Evolutionary conservation across 1,284 basidiomycete genomes (phyloP).

Genomic region (Laetiporus sulphureus): DNA sequence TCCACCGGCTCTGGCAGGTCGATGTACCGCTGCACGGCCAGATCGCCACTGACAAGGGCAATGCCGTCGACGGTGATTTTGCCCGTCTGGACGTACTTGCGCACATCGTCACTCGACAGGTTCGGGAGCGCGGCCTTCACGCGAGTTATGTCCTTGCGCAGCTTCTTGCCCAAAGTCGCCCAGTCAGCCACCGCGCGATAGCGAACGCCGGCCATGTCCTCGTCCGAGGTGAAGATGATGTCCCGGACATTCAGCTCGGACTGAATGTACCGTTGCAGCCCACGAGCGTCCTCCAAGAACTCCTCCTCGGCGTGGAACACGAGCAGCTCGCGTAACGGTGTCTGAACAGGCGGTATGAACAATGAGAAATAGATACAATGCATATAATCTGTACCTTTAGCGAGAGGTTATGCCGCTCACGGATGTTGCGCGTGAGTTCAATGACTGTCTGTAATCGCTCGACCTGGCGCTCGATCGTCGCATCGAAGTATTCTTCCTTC

Average conservation of each 20-base stretch:
- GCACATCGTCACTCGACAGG: conserved; percentile 81
- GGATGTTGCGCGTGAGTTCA: conserved; percentile 84
- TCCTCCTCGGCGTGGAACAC: conserved; percentile 88
- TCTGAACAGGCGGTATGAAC: conserved; percentile 45
- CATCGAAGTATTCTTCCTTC: conserved; percentile 94
- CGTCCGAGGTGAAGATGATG: conserved; percentile 86
- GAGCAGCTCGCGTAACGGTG: conserved; percentile 88
- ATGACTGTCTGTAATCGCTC: conserved; percentile 94
- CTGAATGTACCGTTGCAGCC: conserved; percentile 84
- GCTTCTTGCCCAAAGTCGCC: conserved; percentile 89
- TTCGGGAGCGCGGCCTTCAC: conserved; percentile 86
- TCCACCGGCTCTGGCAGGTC: conserved; percentile 61
- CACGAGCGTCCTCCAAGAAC: conserved; percentile 84
- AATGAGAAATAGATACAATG: no score
- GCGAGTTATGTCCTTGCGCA: conserved; percentile 88
- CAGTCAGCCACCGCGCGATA: conserved; percentile 95
- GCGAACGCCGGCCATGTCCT: conserved; percentile 79
- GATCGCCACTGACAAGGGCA: conserved; percentile 82
- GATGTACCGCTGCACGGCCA: conserved; percentile 88
- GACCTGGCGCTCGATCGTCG: conserved; percentile 93
- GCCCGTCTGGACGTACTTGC: conserved; percentile 71
- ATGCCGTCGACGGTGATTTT: conserved; percentile 88
- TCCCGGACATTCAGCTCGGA: conserved; percentile 96
- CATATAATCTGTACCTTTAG: conserved; percentile 59
- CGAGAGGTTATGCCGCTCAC: conserved; percentile 86